A percentile compares a stretch with the other conserved stretches of the same genome.
These are phyloP conservation scores for Xylaria bambusicola DNA, from an alignment of 495 filamentous ascomycete genomes.

Conservation along the genomic window DNA sequence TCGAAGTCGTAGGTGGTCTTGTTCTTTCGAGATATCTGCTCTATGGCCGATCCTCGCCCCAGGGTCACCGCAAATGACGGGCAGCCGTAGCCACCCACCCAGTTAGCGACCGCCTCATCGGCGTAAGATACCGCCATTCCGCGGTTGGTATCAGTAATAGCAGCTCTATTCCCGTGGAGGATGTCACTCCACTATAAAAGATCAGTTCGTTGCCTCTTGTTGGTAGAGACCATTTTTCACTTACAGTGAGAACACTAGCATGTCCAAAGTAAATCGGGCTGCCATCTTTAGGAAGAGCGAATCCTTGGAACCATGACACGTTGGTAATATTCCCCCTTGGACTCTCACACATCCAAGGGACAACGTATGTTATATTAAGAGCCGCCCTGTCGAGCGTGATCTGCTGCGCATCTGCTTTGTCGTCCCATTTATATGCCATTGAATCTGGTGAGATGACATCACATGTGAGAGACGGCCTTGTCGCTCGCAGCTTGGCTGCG, in stretches of 20 bases:
- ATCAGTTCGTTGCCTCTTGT: background rate
- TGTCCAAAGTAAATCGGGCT: slow-evolving; percentile 1
- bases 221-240: background rate
- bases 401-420: background rate
- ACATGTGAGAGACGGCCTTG: slow-evolving; percentile 1
- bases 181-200: background rate
- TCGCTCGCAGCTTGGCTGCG: slow-evolving; percentile 2
- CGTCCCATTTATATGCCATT: background rate
- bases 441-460: background rate
- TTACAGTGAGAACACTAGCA: slow-evolving; percentile 2
- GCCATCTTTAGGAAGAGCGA: slow-evolving; percentile 3
- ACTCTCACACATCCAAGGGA: slow-evolving; percentile 4
- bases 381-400: background rate
- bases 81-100: slow-evolving; percentile 11
- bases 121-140: background rate
- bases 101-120: background rate
- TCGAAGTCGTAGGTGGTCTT: slow-evolving; percentile 7
- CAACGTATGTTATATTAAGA: slow-evolving; percentile 3
- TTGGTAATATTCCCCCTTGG: background rate
- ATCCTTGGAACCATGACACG: slow-evolving; percentile 5
- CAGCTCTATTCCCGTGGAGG: background rate
- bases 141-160: background rate
- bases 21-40: background rate
- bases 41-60: slow-evolving; percentile 2
- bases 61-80: slow-evolving; percentile 11